phyloP scores from a whole-genome alignment of 257 asterid species.

The Apocynum venetum region DNA sequence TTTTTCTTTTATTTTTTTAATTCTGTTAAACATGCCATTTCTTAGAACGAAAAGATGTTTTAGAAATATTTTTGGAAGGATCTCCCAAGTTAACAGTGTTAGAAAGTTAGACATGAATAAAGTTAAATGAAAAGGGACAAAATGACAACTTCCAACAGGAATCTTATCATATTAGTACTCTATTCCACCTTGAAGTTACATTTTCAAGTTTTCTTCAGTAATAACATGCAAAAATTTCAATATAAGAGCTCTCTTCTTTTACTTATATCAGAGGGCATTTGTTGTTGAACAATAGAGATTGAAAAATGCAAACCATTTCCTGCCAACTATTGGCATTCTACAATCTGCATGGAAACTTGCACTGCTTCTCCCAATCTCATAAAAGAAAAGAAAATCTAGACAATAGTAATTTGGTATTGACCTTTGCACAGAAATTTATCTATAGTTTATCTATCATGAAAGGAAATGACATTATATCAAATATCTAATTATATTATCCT shows the following conservation, averaged over 20 bases:
- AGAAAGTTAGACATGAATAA: not conserved
- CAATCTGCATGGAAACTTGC: not conserved
- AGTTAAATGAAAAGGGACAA: not conserved
- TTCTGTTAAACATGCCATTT: too few species aligned
- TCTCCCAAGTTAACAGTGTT: not conserved
- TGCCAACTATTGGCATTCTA: not conserved
- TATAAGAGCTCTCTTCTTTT: not conserved
- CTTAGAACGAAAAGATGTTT: too few species aligned
- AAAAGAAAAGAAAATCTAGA: not conserved
- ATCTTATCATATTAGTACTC: not conserved
- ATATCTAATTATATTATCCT: not conserved
- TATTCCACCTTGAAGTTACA: not conserved
- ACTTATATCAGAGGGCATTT: not conserved
- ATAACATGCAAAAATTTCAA: not conserved
- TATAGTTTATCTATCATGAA: not conserved
- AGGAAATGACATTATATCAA: not conserved
- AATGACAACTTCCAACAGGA: not conserved
- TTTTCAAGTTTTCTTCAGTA: not conserved
- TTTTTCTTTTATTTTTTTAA: too few species aligned
- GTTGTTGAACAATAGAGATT: not conserved
- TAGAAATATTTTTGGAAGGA: not conserved
- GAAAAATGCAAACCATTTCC: not conserved
- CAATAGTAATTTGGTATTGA: not conserved
- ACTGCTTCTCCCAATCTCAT: conserved; percentile 2
- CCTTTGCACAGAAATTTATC: not conserved